phyloP scores from a whole-genome alignment of 768 basidiomycete species.

The Lactarius evosmus region DNA sequence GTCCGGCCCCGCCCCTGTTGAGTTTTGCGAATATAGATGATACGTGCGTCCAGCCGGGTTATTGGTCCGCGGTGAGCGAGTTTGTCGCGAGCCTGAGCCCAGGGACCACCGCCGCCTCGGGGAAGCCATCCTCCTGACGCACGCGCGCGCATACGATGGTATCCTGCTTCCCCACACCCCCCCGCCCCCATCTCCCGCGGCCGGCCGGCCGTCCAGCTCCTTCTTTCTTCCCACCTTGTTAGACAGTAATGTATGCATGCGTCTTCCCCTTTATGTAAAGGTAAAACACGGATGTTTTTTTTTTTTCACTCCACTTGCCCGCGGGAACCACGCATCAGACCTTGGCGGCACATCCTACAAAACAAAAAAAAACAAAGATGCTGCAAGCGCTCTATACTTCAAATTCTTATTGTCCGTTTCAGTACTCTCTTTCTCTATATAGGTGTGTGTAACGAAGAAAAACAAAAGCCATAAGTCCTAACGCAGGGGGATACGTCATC shows the following conservation, averaged over 20 bases:
- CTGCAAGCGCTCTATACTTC: too few relatives aligned
- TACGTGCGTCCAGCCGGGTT: constrained; percentile 35
- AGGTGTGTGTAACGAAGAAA: not conserved
- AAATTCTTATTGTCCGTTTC: not conserved
- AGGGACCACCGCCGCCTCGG: not conserved
- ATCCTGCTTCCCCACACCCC: not conserved
- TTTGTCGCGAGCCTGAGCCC: constrained; percentile 28
- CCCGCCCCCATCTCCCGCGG: too few relatives aligned
- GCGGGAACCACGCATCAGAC: not conserved
- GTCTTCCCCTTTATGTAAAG: constrained; percentile 1
- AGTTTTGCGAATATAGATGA: constrained; percentile 29
- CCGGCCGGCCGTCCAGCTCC: too few relatives aligned
- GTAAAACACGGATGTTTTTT: not conserved
- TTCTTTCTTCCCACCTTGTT: not conserved
- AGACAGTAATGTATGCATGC: constrained; percentile 6
- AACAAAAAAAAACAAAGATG: not conserved
- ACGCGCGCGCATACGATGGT: not conserved
- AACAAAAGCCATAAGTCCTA: too few relatives aligned
- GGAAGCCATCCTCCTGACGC: not conserved
- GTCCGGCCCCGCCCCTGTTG: too few relatives aligned
- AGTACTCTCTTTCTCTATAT: not conserved
- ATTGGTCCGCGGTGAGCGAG: constrained; percentile 33
- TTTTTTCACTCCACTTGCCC: not conserved
- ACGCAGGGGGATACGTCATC: too few relatives aligned
- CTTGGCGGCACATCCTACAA: too few relatives aligned